A percentile compares a stretch with the other conserved stretches of the same genome.
These are phyloP conservation scores for Plasmodium relictum DNA, from an alignment of 169 alveolate genomes.

Conservation along the genomic window DNA sequence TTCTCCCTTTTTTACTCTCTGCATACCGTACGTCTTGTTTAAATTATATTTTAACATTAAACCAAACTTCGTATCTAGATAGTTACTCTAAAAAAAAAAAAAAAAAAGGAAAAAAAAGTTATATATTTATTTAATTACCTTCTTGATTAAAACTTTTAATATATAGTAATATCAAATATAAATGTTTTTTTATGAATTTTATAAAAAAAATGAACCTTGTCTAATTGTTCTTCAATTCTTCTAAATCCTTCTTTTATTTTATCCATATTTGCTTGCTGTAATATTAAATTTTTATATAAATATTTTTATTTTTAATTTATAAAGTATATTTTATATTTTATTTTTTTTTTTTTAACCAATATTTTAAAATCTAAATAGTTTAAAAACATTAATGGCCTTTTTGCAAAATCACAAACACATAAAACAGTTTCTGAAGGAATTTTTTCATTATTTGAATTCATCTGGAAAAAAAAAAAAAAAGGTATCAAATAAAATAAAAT, in stretches of 20 bases:
- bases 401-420: conserved; percentile 82
- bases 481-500: not conserved
- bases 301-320: not conserved
- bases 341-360: conserved; percentile 30
- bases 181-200: not conserved
- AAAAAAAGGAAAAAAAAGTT: not conserved
- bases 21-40: conserved; percentile 80
- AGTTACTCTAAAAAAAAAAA: conserved; percentile 20
- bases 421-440: conserved; percentile 78
- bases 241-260: conserved; percentile 53
- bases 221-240: conserved; percentile 40
- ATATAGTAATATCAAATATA: no score
- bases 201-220: conserved; percentile 35
- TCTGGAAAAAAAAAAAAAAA: conserved; percentile 16
- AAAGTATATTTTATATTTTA: not conserved
- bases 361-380: conserved; percentile 77
- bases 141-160: no score
- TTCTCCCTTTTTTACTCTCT: conserved; percentile 82
- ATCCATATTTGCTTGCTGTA: conserved; percentile 54
- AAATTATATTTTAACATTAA: conserved; percentile 71
- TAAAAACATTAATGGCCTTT: conserved; percentile 82
- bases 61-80: conserved; percentile 55
- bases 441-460: conserved; percentile 60
- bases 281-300: not conserved
- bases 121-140: not conserved